A percentile compares a stretch with the other conserved stretches of the same genome.
Evolutionary conservation across 2,329 filamentous ascomycete genomes (phyloP).

Genomic region (Epichloe amarillans): DNA sequence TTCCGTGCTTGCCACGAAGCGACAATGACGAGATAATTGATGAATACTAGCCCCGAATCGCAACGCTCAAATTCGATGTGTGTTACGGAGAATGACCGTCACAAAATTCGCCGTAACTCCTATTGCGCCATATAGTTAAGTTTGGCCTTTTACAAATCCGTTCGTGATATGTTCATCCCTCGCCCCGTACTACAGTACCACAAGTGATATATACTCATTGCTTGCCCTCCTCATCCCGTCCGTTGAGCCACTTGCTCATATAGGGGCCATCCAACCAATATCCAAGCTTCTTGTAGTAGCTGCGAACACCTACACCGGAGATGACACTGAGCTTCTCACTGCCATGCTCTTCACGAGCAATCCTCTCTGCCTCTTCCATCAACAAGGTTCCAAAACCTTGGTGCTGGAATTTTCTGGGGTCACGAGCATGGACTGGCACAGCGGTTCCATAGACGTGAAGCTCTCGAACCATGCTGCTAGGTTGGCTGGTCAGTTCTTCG

Average conservation of each 20-base stretch:
- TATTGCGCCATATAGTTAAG: too few species aligned
- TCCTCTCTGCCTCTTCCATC: constrained; percentile 96
- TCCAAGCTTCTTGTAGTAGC: constrained; percentile 86
- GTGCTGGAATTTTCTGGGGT: constrained; percentile 95
- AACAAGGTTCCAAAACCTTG: constrained; percentile 90
- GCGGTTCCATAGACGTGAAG: constrained; percentile 94
- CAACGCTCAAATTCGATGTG: too few species aligned
- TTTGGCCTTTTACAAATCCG: too few species aligned
- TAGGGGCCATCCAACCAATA: constrained; percentile 91
- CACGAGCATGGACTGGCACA: constrained; percentile 90
- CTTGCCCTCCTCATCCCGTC: constrained; percentile 16
- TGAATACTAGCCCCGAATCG: too few species aligned
- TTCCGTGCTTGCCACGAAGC: too few species aligned
- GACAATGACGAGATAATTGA: too few species aligned
- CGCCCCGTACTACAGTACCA: not conserved
- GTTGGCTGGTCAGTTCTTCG: constrained; percentile 71
- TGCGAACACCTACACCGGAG: constrained; percentile 90
- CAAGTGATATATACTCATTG: not conserved
- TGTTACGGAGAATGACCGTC: too few species aligned
- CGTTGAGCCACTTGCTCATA: constrained; percentile 54
- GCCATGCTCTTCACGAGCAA: constrained; percentile 86
- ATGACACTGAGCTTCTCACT: constrained; percentile 94
- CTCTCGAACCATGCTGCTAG: constrained; percentile 83
- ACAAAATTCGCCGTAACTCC: too few species aligned
- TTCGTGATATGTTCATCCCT: not conserved